These are phyloP conservation scores for Leccinum aurantiacum DNA, from an alignment of 768 basidiomycete species.

Conservation along the genomic window DNA sequence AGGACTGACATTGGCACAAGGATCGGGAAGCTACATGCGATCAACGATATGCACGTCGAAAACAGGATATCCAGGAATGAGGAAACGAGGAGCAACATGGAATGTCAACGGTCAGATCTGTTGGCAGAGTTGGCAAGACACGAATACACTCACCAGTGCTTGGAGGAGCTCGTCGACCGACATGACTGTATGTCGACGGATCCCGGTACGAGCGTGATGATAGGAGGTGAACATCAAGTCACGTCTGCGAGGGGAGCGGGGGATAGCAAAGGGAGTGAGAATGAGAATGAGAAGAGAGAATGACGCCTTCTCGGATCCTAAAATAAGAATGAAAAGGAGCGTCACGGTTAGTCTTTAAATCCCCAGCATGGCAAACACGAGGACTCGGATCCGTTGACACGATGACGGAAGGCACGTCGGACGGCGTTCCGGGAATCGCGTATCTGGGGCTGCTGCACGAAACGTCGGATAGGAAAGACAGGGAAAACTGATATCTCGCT, in stretches of 20 bases:
- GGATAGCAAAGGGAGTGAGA: not conserved
- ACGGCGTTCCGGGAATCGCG: not conserved
- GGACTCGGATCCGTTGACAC: not conserved
- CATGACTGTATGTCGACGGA: conserved; percentile 12
- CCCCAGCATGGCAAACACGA: not conserved
- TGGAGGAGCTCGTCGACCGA: conserved; percentile 14
- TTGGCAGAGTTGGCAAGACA: not conserved
- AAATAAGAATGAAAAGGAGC: not conserved
- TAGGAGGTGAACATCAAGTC: conserved; percentile 8
- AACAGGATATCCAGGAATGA: not conserved
- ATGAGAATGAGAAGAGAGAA: not conserved
- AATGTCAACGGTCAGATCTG: not conserved
- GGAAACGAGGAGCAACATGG: not conserved
- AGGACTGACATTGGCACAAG: conserved; percentile 10
- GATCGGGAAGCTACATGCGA: conserved; percentile 17
- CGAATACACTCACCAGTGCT: conserved; percentile 9
- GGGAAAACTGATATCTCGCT: not conserved
- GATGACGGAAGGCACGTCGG: not conserved
- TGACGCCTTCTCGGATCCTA: not conserved
- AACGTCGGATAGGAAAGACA: not conserved
- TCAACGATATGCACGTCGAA: not conserved
- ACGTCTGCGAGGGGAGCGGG: not conserved
- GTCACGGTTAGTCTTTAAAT: not conserved
- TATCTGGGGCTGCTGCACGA: not conserved
- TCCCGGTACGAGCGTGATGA: not conserved